These are phyloP conservation scores for Debaryomyces sp. DNA, from an alignment of 1,139 yeast genomes.

Conservation along the genomic window DNA sequence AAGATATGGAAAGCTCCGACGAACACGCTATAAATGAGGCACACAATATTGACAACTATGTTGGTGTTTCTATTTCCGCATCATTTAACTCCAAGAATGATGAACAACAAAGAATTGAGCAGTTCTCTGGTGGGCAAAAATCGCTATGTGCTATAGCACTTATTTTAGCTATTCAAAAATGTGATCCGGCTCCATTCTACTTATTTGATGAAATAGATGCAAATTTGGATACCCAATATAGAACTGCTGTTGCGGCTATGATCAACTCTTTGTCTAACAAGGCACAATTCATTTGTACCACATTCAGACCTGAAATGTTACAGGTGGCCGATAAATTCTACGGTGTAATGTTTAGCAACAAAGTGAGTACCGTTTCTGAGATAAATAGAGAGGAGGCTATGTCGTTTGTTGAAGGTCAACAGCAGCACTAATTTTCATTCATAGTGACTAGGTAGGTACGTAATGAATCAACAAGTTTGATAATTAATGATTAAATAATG, in stretches of 20 bases:
- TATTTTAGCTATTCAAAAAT: constrained; percentile 88
- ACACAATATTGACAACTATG: constrained; percentile 56
- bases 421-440: constrained; percentile 14
- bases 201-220: constrained; percentile 97
- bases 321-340: constrained; percentile 84
- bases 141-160: constrained; percentile 93
- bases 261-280: constrained; percentile 62
- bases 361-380: constrained; percentile 77
- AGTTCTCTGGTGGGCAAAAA: constrained; percentile 95
- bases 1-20: constrained; percentile 19
- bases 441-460: background rate
- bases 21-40: constrained; percentile 22
- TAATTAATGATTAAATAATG: background rate
- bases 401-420: constrained; percentile 74
- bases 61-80: constrained; percentile 85
- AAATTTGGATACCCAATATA: constrained; percentile 87
- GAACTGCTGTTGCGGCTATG: constrained; percentile 83
- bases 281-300: constrained; percentile 94
- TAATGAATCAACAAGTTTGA: background rate
- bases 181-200: constrained; percentile 97
- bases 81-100: constrained; percentile 87
- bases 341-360: constrained; percentile 84
- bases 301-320: constrained; percentile 92
- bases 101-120: constrained; percentile 88
- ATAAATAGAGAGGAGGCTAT: constrained; percentile 76